phyloP scores from a whole-genome alignment of 106 monocot species.

The Narthecium ossifragum region DNA sequence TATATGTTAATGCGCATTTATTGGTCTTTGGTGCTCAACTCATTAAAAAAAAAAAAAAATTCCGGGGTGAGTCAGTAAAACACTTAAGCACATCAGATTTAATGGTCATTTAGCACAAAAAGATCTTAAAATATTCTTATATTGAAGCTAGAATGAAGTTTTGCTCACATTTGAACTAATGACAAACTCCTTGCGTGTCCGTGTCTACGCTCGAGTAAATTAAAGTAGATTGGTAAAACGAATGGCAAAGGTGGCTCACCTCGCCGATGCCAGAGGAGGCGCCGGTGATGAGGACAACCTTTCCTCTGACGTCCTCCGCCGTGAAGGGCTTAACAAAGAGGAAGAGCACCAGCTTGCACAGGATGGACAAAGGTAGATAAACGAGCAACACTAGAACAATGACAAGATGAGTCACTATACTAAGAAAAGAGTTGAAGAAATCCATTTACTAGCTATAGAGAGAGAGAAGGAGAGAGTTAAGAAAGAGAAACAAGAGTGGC shows the following conservation, averaged over 20 bases:
- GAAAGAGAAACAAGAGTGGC: too few relatives aligned
- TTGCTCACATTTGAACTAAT: too few relatives aligned
- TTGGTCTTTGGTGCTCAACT: too few relatives aligned
- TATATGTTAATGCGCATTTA: too few relatives aligned
- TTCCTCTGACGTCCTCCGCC: constrained; percentile 36
- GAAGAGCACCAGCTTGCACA: constrained; percentile 19
- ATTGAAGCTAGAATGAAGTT: neutral
- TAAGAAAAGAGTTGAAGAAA: constrained; percentile 22
- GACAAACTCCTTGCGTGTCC: too few relatives aligned
- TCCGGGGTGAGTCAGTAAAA: neutral
- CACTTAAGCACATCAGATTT: neutral
- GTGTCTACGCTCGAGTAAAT: neutral
- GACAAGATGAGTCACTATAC: constrained; percentile 31
- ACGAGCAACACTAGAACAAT: constrained; percentile 26
- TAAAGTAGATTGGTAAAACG: neutral
- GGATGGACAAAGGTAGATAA: constrained; percentile 36
- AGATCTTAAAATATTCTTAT: neutral
- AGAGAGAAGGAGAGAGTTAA: neutral
- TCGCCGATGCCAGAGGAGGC: constrained; percentile 94
- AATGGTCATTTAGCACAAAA: neutral
- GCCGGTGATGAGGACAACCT: constrained; percentile 78
- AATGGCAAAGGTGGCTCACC: constrained; percentile 22
- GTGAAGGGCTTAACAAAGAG: constrained; percentile 40
- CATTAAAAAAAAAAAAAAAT: neutral
- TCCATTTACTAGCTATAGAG: constrained; percentile 16